Percentiles rank a stretch among this genome's conserved stretches.
phyloP scores from a whole-genome alignment of 228 moss, liverwort and hornwort species.

The Sphagnum magellanicum region DNA sequence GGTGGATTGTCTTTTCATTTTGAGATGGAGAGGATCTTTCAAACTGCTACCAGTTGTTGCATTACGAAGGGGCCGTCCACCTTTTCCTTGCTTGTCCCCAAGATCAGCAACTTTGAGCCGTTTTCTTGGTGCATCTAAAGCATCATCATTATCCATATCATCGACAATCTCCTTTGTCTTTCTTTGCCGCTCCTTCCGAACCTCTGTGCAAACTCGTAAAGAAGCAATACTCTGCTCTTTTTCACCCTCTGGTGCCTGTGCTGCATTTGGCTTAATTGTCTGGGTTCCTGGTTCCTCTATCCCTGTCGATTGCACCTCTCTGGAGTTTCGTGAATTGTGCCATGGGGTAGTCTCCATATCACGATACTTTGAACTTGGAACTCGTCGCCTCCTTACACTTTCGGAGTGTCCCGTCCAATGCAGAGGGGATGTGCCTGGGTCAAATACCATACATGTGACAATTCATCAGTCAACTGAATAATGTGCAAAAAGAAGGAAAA shows the following conservation, averaged over 20 bases:
- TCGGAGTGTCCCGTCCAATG: conserved; percentile 61
- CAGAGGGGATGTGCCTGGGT: conserved; percentile 34
- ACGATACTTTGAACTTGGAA: conserved; percentile 58
- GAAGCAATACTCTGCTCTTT: conserved; percentile 11
- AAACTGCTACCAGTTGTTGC: conserved; percentile 14
- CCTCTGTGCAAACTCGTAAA: conserved; percentile 17
- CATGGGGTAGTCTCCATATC: conserved; percentile 50
- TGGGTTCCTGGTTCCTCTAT: conserved; percentile 15
- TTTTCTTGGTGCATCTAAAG: conserved; percentile 34
- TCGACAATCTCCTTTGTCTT: conserved; percentile 24
- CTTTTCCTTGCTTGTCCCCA: conserved; percentile 18
- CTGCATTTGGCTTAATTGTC: conserved; percentile 14
- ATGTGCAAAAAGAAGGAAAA: too few species aligned
- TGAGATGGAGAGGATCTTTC: conserved; percentile 28
- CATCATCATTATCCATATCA: conserved; percentile 32
- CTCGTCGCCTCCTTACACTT: conserved; percentile 46
- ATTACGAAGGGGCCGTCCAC: conserved; percentile 7
- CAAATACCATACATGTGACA: too few species aligned
- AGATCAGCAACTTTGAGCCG: conserved; percentile 51
- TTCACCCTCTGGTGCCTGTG: conserved; percentile 10
- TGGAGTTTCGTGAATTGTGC: conserved; percentile 16
- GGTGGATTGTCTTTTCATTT: conserved; percentile 36
- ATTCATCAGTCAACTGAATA: too few species aligned
- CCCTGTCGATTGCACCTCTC: conserved; percentile 6
- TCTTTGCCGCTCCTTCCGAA: conserved; percentile 23